A percentile compares a stretch with the other conserved stretches of the same genome.
These are phyloP conservation scores for Vachellia collinsii DNA, from an alignment of 306 rosid genomes.

Conservation along the genomic window DNA sequence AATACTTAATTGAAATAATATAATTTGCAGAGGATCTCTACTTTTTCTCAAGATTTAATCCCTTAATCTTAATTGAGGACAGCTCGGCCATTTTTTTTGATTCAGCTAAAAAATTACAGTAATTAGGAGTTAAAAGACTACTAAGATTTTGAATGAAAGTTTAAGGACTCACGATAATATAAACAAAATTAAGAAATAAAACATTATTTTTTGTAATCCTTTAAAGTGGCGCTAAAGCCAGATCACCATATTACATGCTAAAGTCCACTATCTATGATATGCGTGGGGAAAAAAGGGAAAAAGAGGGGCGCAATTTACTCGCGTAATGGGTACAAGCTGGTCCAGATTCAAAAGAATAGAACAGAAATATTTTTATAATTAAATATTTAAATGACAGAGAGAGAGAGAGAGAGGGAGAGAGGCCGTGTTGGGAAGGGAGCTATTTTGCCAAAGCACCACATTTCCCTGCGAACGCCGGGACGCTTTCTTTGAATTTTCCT, in stretches of 20 bases:
- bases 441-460: background rate
- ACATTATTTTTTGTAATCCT: too few relatives aligned
- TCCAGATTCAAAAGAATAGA: background rate
- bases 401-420: background rate
- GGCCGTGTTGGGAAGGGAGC: background rate
- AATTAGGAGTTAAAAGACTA: too few relatives aligned
- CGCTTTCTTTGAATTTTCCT: background rate
- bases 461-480: background rate
- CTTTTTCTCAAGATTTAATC: too few relatives aligned
- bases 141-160: too few relatives aligned
- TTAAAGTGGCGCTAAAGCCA: background rate
- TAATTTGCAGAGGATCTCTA: too few relatives aligned
- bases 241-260: background rate
- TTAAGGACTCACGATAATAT: too few relatives aligned
- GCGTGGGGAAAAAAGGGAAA: background rate
- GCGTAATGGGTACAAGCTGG: constrained; percentile 7
- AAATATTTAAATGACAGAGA: background rate
- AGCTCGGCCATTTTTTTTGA: too few relatives aligned
- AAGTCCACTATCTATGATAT: background rate
- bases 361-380: background rate
- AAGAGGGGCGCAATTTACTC: background rate
- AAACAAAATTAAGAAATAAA: too few relatives aligned
- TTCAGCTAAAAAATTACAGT: too few relatives aligned
- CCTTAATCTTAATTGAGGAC: too few relatives aligned
- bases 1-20: too few relatives aligned